Conservation (phyloP, 2,329 filamentous ascomycete species). For the Trichoderma endophyticum region DNA sequence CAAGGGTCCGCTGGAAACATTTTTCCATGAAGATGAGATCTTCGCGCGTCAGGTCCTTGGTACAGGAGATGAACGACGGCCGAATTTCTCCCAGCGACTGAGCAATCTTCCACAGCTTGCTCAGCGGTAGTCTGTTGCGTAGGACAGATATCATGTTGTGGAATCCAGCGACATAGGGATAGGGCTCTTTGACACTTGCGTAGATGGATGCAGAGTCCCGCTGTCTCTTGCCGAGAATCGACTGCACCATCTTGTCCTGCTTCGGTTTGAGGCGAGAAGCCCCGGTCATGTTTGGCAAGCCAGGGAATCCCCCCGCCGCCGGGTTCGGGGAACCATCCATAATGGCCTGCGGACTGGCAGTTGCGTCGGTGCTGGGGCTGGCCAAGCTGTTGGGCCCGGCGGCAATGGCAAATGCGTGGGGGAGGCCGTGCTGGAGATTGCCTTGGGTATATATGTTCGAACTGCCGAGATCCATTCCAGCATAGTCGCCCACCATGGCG, state of each 20-base stretch:
- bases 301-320: conserved; percentile 26
- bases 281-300: conserved; percentile 30
- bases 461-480: conserved; percentile 49
- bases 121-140: conserved; percentile 71
- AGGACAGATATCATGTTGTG: conserved; percentile 82
- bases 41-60: conserved; percentile 79
- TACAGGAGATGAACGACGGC: conserved; percentile 89
- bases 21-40: conserved; percentile 98
- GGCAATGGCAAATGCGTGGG: conserved; percentile 63
- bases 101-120: conserved; percentile 77
- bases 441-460: conserved; percentile 53
- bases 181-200: conserved; percentile 83
- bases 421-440: conserved; percentile 59
- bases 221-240: conserved; percentile 55
- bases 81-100: conserved; percentile 86
- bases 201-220: conserved; percentile 84
- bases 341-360: conserved; percentile 56
- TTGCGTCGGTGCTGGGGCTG: conserved; percentile 63
- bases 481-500: conserved; percentile 47
- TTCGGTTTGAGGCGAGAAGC: conserved; percentile 39
- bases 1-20: conserved; percentile 87
- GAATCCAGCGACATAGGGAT: conserved; percentile 86
- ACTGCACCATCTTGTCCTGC: conserved; percentile 43
- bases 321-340: conserved; percentile 53
- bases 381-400: conserved; percentile 60